A percentile compares a stretch with the other conserved stretches of the same genome.
Conservation (phyloP, 2,329 filamentous ascomycete genomes). For the Colletotrichum trifolii region DNA sequence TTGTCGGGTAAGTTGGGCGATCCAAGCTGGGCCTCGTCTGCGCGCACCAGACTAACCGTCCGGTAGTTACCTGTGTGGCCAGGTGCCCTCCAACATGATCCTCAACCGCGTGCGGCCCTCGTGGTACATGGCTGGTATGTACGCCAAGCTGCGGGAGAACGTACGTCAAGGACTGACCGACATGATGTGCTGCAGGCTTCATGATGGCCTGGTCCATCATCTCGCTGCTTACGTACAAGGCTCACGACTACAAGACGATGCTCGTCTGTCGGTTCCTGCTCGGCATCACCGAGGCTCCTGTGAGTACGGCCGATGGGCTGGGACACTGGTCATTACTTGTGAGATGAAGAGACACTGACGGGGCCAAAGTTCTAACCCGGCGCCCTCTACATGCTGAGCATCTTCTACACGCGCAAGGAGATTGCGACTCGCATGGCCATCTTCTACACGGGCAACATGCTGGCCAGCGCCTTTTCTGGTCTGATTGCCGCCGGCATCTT, state of each 20-base stretch:
- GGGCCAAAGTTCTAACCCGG: constrained; percentile 37
- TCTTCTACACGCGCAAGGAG: constrained; percentile 36
- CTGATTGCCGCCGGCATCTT: constrained; percentile 57
- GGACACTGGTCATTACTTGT: neutral
- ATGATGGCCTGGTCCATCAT: constrained; percentile 35
- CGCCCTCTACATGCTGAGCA: constrained; percentile 33
- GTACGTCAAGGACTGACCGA: no score
- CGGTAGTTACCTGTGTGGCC: constrained; percentile 29
- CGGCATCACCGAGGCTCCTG: constrained; percentile 33
- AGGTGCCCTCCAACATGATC: constrained; percentile 48
- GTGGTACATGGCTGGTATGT: constrained; percentile 32
- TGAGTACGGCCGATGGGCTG: constrained; percentile 36
- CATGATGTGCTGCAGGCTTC: neutral
- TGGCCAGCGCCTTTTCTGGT: constrained; percentile 57
- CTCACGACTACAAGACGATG: constrained; percentile 26
- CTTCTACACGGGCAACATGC: constrained; percentile 57
- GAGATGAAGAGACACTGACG: neutral
- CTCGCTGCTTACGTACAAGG: constrained; percentile 29
- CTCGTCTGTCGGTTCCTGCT: constrained; percentile 34
- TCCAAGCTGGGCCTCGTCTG: constrained; percentile 44
- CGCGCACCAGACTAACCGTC: neutral
- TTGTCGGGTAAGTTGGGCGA: constrained; percentile 33
- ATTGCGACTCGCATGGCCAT: constrained; percentile 50
- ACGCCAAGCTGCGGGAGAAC: constrained; percentile 1
- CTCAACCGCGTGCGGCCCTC: constrained; percentile 42